These are phyloP conservation scores for Paecilomyces variotii DNA, from an alignment of 2,329 filamentous ascomycete genomes.

Conservation along the genomic window DNA sequence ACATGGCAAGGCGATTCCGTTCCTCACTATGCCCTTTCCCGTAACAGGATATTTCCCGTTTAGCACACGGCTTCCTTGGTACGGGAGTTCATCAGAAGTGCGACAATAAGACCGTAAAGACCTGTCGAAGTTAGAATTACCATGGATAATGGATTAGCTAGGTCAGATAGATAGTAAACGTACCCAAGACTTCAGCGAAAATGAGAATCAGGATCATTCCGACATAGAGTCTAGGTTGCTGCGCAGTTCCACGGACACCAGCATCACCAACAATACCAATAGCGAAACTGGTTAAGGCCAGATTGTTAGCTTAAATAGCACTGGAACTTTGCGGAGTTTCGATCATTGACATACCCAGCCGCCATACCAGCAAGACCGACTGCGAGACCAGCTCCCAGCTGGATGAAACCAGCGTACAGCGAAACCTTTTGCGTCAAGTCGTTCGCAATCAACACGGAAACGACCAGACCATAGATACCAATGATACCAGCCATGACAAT, in stretches of 20 bases:
- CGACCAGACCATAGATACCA: slow-evolving; percentile 92
- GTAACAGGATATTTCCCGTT: slow-evolving; percentile 8
- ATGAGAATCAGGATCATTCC: slow-evolving; percentile 99
- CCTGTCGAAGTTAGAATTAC: slow-evolving; percentile 44
- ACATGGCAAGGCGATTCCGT: background rate
- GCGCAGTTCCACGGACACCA: slow-evolving; percentile 45
- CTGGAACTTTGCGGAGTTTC: background rate
- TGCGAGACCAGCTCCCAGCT: slow-evolving; percentile 73
- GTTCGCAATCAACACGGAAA: slow-evolving; percentile 79
- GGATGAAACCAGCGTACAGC: slow-evolving; percentile 76
- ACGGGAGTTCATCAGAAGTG: slow-evolving; percentile 99
- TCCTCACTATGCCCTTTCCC: background rate
- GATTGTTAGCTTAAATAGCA: slow-evolving; percentile 7
- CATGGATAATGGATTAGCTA: background rate
- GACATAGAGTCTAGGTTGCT: slow-evolving; percentile 64
- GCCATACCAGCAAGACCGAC: slow-evolving; percentile 78
- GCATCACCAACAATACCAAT: slow-evolving; percentile 70
- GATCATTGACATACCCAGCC: slow-evolving; percentile 46
- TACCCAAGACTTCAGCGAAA: slow-evolving; percentile 98
- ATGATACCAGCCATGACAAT: slow-evolving; percentile 99
- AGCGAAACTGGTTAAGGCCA: slow-evolving; percentile 52
- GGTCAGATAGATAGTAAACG: slow-evolving; percentile 26
- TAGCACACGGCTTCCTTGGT: slow-evolving; percentile 58
- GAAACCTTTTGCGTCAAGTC: slow-evolving; percentile 63
- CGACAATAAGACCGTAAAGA: slow-evolving; percentile 98